A percentile compares a stretch with the other conserved stretches of the same genome.
These are phyloP conservation scores for Metschnikowia aberdeeniae DNA, from an alignment of 805 yeast genomes.

Conservation along the genomic window DNA sequence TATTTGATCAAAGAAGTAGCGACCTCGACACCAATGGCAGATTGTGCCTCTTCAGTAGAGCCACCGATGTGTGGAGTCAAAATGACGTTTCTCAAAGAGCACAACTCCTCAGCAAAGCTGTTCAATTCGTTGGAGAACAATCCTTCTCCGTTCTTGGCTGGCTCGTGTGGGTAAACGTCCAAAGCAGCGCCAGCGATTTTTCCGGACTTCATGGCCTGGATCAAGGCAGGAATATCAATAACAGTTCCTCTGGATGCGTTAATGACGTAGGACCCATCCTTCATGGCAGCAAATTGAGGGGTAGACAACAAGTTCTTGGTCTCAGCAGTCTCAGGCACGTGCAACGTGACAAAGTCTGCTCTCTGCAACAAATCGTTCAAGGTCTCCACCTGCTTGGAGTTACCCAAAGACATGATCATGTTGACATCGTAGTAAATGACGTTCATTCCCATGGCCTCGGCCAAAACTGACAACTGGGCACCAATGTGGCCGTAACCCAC, in stretches of 20 bases:
- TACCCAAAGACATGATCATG: conserved; percentile 95
- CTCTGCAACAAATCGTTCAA: conserved; percentile 74
- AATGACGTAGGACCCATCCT: conserved; percentile 88
- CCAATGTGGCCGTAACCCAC: conserved; percentile 99
- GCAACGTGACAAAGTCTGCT: conserved; percentile 88
- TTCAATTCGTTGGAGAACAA: conserved; percentile 71
- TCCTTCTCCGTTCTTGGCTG: conserved; percentile 91
- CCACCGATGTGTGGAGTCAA: conserved; percentile 99
- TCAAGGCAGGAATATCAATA: conserved; percentile 90
- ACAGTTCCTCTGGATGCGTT: conserved; percentile 98
- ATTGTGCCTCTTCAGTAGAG: conserved; percentile 98
- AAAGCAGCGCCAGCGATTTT: conserved; percentile 96
- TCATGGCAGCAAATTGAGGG: conserved; percentile 94
- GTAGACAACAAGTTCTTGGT: conserved; percentile 86
- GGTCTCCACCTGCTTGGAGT: conserved; percentile 86
- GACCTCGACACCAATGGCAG: conserved; percentile 96
- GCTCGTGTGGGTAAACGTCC: conserved; percentile 96
- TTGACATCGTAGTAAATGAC: conserved; percentile 88
- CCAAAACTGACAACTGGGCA: conserved; percentile 90
- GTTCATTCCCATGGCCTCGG: conserved; percentile 97
- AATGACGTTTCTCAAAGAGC: conserved; percentile 79
- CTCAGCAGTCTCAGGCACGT: conserved; percentile 92
- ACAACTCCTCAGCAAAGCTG: conserved; percentile 78
- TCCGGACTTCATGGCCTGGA: conserved; percentile 87
- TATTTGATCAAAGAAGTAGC: conserved; percentile 80